A percentile compares a stretch with the other conserved stretches of the same genome.
These are phyloP conservation scores for Chamaecyparis obtusa DNA, from an alignment of 75 land plant species.

Conservation along the genomic window DNA sequence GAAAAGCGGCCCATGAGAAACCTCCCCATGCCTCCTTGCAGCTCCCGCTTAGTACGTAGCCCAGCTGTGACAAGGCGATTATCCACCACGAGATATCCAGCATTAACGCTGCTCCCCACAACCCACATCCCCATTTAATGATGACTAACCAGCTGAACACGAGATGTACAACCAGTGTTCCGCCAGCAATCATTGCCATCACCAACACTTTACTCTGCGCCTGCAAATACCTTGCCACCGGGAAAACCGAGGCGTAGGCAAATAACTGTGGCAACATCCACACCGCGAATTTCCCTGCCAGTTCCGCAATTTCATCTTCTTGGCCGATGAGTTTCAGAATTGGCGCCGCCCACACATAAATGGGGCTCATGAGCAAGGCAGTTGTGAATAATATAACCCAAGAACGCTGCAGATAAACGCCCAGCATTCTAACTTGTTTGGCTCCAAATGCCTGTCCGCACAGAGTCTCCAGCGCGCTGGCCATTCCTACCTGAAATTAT, in stretches of 20 bases:
- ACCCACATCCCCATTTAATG: conserved; percentile 21
- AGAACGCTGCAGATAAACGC: too few species aligned
- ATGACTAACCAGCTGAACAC: neutral
- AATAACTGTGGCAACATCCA: conserved; percentile 30
- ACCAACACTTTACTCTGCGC: conserved; percentile 6
- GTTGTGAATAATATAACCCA: too few species aligned
- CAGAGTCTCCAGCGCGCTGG: too few species aligned
- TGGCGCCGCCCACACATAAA: neutral
- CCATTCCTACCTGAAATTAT: too few species aligned
- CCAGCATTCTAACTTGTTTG: too few species aligned
- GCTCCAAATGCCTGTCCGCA: too few species aligned
- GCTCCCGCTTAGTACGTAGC: conserved; percentile 25
- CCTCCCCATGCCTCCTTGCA: neutral
- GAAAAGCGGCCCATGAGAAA: too few species aligned
- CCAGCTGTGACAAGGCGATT: conserved; percentile 25
- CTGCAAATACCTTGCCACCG: too few species aligned
- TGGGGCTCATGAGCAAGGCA: too few species aligned
- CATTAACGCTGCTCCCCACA: conserved; percentile 44
- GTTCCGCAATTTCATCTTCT: neutral
- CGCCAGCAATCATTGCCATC: neutral
- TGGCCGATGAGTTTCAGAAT: neutral
- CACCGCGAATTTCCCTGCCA: conserved; percentile 19
- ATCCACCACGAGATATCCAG: conserved; percentile 32
- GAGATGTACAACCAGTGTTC: neutral
- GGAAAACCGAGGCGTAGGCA: conserved; percentile 24